These are phyloP conservation scores for Populus pruinosa DNA, from an alignment of 345 rosid species.

Conservation along the genomic window DNA sequence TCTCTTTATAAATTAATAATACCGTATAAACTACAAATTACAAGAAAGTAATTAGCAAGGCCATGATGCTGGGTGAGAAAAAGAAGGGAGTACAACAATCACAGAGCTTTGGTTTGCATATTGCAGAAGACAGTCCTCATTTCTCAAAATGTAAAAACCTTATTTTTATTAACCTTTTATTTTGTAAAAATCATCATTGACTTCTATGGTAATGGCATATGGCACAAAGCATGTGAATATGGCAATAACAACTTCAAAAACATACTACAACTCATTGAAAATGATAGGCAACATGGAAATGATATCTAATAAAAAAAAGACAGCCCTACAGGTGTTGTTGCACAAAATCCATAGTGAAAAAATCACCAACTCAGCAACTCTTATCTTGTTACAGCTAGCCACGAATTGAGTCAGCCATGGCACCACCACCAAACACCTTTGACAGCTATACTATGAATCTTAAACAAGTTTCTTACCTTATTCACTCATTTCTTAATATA, in stretches of 20 bases:
- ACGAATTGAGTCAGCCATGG: conserved; percentile 3
- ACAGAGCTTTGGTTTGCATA: no score
- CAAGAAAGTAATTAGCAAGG: background rate
- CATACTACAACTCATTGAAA: background rate
- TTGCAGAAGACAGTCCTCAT: no score
- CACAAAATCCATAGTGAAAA: conserved; percentile 2
- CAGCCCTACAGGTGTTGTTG: background rate
- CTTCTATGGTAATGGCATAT: background rate
- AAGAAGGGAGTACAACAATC: no score
- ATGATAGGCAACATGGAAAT: background rate
- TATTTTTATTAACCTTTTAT: no score
- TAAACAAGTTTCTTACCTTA: conserved; percentile 14
- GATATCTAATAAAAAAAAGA: background rate
- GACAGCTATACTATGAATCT: conserved; percentile 16
- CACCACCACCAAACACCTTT: conserved; percentile 15
- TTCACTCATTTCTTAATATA: background rate
- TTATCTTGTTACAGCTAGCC: conserved; percentile 14
- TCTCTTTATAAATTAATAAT: background rate
- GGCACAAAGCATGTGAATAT: background rate
- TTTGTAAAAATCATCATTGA: no score
- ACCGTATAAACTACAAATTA: background rate
- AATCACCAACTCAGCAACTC: conserved; percentile 4
- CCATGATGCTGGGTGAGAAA: no score
- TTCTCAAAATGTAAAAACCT: no score
- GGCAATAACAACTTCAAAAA: background rate